Evolutionary conservation across 2,329 filamentous ascomycete species (phyloP), one percentile per base, ranked within the genome.

Genomic region (Apiospora sp.): DNA sequence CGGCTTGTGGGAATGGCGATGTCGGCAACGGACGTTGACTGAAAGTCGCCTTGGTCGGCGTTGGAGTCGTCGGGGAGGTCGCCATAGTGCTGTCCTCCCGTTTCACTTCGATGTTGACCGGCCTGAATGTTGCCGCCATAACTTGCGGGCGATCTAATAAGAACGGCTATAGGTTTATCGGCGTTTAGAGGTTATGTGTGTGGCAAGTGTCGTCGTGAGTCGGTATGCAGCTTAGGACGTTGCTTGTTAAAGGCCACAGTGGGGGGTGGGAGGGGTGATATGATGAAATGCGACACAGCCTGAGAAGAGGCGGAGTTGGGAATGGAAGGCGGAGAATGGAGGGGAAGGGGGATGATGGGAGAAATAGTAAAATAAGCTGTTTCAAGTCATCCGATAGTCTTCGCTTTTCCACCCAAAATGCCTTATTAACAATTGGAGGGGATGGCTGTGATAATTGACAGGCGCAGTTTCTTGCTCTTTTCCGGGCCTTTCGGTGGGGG

Each of bases 11-110:
- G 74, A 87, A 91, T 68, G 88, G 82, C 58, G 86, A 86, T 7
- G 83, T 83, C 12, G 88, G 90, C 27, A 90, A 83, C 4, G 88
- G 88, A 75, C 87, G 86, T 76, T 91, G 89, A 72, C 79, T 80
- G 75, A 91, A 91, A 37, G 82, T 88, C 54, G 87, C 84, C 80
- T 90, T 88, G 37, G 92, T 93, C 0, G 92, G 92, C 2, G 92
- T 93, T 73, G 88, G 80, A 84, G 74, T 80, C 24, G 79, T 79
- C 1, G 80, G 79, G 61, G 79, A 81, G 37, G 75, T 74, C 30
- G 75, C 76, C 46, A 76, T 73, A 44, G 61, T 73, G 58, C 71
- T 74, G 34, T 80, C 78, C 72, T 78, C 79, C 44, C 76, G 76
- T 64, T 80, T 77, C 67, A 75, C 71, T 72, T 79, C 79, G 68